Percentiles rank a stretch among this genome's conserved stretches.
phyloP scores from a whole-genome alignment of 441 rosid genomes.

The Sinapis alba region DNA sequence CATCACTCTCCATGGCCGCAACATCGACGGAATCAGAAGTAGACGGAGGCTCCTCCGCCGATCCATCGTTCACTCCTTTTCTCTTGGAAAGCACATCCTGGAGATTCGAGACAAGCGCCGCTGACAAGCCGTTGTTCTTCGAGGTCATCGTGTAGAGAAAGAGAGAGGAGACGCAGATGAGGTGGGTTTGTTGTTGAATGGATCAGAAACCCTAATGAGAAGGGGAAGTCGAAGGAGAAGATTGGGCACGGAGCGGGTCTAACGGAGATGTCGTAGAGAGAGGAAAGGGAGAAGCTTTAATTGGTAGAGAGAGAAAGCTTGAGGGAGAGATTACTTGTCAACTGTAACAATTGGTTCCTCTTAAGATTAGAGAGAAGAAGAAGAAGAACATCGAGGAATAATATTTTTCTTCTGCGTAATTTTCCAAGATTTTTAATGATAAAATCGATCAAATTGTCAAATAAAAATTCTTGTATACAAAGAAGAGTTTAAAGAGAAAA shows the following conservation, averaged over 20 bases:
- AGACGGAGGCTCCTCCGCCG: constrained; percentile 55
- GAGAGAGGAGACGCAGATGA: not conserved
- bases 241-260: constrained; percentile 34
- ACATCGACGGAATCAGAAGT: constrained; percentile 54
- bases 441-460: too few relatives aligned
- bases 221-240: not conserved
- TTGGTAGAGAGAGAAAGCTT: constrained; percentile 40
- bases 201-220: constrained; percentile 54
- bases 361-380: too few relatives aligned
- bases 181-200: not conserved
- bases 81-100: constrained; percentile 74
- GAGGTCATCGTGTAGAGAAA: too few relatives aligned
- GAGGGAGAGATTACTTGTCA: constrained; percentile 36
- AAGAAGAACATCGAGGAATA: too few relatives aligned
- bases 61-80: constrained; percentile 40
- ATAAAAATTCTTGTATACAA: too few relatives aligned
- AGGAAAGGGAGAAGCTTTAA: constrained; percentile 25
- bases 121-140: constrained; percentile 67
- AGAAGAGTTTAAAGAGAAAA: too few relatives aligned
- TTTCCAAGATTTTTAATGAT: too few relatives aligned
- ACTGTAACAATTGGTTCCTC: constrained; percentile 41
- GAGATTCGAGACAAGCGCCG: constrained; percentile 81
- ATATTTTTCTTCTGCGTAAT: too few relatives aligned
- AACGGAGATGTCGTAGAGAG: constrained; percentile 22
- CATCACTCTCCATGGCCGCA: constrained; percentile 34